Evolutionary conservation across 2,329 filamentous ascomycete species (phyloP).

Genomic region (Phialophora chinensis): DNA sequence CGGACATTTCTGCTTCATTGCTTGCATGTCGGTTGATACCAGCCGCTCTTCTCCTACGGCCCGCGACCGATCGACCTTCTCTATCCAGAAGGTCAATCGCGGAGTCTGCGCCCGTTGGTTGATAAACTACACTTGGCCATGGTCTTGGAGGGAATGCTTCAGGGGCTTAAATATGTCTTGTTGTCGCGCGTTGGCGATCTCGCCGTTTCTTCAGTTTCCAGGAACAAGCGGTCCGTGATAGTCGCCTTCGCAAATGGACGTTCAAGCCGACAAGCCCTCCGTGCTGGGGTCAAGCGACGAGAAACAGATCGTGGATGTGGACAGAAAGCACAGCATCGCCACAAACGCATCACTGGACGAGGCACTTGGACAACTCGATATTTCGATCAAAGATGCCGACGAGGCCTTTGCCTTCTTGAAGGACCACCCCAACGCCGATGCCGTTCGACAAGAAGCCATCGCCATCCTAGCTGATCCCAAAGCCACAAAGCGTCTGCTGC

Average conservation of each 20-base stretch:
- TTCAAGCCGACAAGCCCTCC: slow-evolving; percentile 12
- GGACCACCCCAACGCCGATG: slow-evolving; percentile 34
- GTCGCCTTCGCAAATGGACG: background rate
- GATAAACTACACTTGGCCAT: background rate
- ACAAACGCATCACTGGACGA: slow-evolving; percentile 23
- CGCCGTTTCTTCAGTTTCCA: background rate
- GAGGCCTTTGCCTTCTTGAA: slow-evolving; percentile 36
- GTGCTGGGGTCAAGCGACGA: background rate
- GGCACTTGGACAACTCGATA: slow-evolving; percentile 28
- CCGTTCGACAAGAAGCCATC: slow-evolving; percentile 31
- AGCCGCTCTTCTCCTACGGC: slow-evolving; percentile 11
- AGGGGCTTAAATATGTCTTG: slow-evolving; percentile 11
- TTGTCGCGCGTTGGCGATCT: background rate
- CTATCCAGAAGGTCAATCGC: background rate
- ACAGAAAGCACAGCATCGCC: slow-evolving; percentile 2
- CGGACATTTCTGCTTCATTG: background rate
- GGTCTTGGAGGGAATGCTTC: background rate
- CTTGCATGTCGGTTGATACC: background rate
- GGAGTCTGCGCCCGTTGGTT: background rate
- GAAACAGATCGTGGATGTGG: background rate
- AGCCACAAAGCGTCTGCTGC: slow-evolving; percentile 36
- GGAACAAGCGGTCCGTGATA: background rate
- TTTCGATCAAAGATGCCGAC: slow-evolving; percentile 33
- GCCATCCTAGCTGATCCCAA: slow-evolving; percentile 31
- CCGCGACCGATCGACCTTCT: slow-evolving; percentile 7